Percentiles rank a stretch among this genome's conserved stretches.
Evolutionary conservation across 305 asterid species (phyloP).

Genomic region (Solanum hybrid): DNA sequence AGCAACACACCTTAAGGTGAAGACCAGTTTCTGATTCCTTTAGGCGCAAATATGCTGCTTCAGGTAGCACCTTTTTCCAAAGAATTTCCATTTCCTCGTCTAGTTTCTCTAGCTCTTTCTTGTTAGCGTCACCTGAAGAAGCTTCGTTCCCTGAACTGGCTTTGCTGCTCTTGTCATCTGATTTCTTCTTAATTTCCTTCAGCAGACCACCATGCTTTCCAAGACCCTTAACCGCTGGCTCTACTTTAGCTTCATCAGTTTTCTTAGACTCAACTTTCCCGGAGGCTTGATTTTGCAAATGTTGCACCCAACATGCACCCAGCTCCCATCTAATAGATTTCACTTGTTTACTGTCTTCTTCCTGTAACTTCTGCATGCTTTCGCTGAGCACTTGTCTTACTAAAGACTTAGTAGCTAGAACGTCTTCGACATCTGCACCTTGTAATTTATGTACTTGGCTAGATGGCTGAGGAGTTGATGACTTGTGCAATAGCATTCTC

Average conservation of each 20-base stretch:
- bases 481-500: slow-evolving; percentile 72
- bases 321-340: slow-evolving; percentile 87
- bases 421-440: slow-evolving; percentile 46
- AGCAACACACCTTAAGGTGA: slow-evolving; percentile 64
- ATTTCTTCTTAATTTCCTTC: slow-evolving; percentile 72
- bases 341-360: slow-evolving; percentile 32
- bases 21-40: slow-evolving; percentile 84
- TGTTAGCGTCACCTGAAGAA: slow-evolving; percentile 27
- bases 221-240: slow-evolving; percentile 80
- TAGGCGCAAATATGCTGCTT: slow-evolving; percentile 63
- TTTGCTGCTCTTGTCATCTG: slow-evolving; percentile 40
- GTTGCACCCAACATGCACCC: slow-evolving; percentile 95
- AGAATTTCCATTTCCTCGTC: slow-evolving; percentile 48
- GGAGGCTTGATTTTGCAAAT: slow-evolving; percentile 66
- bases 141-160: slow-evolving; percentile 36
- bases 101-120: slow-evolving; percentile 40
- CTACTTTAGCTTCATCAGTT: slow-evolving; percentile 56
- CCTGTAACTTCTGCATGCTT: slow-evolving; percentile 50
- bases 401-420: slow-evolving; percentile 29
- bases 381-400: slow-evolving; percentile 51
- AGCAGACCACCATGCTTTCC: slow-evolving; percentile 71
- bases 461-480: slow-evolving; percentile 44
- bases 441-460: slow-evolving; percentile 52
- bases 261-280: slow-evolving; percentile 50
- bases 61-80: slow-evolving; percentile 61